A percentile compares a stretch with the other conserved stretches of the same genome.
phyloP scores from a whole-genome alignment of 805 yeast genomes.

The Vanderwaltozyma tropicalis region DNA sequence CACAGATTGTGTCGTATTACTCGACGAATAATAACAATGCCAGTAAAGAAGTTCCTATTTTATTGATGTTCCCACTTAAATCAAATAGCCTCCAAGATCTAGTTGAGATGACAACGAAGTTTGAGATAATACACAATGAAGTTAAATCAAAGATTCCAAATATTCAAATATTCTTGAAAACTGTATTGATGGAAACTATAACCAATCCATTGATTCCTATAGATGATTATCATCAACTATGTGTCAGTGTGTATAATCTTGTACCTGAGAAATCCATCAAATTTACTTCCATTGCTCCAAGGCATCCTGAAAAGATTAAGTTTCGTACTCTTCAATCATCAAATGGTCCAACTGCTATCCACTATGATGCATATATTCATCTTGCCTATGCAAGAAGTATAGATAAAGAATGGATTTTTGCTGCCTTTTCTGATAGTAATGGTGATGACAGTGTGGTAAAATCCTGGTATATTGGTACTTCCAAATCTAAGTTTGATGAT shows the following conservation, averaged over 20 bases:
- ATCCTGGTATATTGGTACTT: slow-evolving; percentile 46
- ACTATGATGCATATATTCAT: slow-evolving; percentile 63
- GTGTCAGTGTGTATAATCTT: slow-evolving; percentile 48
- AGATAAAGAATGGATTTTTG: slow-evolving; percentile 76
- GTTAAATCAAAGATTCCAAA: slow-evolving; percentile 25
- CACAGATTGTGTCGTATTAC: slow-evolving; percentile 30
- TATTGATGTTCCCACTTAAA: slow-evolving; percentile 23
- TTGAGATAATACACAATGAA: slow-evolving; percentile 36
- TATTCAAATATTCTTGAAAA: slow-evolving; percentile 26
- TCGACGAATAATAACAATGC: slow-evolving; percentile 21
- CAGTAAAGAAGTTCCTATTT: slow-evolving; percentile 18
- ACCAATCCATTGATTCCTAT: slow-evolving; percentile 26
- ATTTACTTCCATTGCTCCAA: slow-evolving; percentile 33
- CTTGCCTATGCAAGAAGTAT: slow-evolving; percentile 74
- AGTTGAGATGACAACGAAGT: slow-evolving; percentile 36
- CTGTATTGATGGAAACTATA: slow-evolving; percentile 35
- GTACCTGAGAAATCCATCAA: slow-evolving; percentile 28
- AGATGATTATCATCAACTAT: slow-evolving; percentile 31
- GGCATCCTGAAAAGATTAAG: slow-evolving; percentile 34
- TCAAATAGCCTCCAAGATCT: slow-evolving; percentile 31
- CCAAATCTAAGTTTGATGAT: slow-evolving; percentile 36
- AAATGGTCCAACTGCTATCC: slow-evolving; percentile 16
- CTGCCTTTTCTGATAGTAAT: slow-evolving; percentile 81
- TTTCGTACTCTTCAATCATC: slow-evolving; percentile 34
- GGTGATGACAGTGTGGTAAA: slow-evolving; percentile 54